phyloP scores from a whole-genome alignment of 768 basidiomycete genomes.

The Lactarius akahatsu region DNA sequence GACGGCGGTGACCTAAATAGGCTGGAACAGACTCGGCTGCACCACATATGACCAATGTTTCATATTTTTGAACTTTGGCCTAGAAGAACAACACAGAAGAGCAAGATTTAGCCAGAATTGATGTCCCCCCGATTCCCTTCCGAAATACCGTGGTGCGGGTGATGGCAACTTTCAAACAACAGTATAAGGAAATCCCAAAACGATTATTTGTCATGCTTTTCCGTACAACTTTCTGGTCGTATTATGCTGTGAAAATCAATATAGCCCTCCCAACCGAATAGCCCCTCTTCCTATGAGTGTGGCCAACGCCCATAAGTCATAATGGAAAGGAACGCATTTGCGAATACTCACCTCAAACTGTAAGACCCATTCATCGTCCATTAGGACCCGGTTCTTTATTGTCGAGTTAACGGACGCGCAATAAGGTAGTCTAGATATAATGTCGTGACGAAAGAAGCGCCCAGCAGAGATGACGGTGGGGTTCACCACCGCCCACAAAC shows the following conservation, averaged over 20 bases:
- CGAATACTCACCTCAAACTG: slow-evolving; percentile 20
- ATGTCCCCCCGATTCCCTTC: not conserved
- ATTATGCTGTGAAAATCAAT: slow-evolving; percentile 36
- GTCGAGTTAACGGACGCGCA: not conserved
- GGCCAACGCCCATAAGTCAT: not conserved
- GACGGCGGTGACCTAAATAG: not conserved
- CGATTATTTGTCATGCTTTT: slow-evolving; percentile 96
- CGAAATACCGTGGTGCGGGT: not conserved
- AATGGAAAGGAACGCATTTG: not conserved
- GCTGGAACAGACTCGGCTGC: not conserved
- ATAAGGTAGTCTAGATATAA: slow-evolving; percentile 20
- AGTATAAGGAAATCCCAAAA: slow-evolving; percentile 3
- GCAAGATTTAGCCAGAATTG: not conserved
- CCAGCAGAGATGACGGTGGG: not conserved
- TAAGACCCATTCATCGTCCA: slow-evolving; percentile 26
- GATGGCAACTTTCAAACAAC: not conserved
- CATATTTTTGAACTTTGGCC: not conserved
- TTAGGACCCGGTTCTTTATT: slow-evolving; percentile 20
- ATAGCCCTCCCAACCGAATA: slow-evolving; percentile 26
- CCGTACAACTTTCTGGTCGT: slow-evolving; percentile 88
- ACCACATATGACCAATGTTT: not conserved
- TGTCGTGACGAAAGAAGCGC: slow-evolving; percentile 19
- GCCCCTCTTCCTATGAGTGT: slow-evolving; percentile 20
- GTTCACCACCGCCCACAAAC: not conserved
- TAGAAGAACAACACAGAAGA: not conserved